Evolutionary conservation across 2,329 filamentous ascomycete species (phyloP), one percentile per base, ranked within the genome.

Genomic region (Pestalotiopsis sp.): DNA sequence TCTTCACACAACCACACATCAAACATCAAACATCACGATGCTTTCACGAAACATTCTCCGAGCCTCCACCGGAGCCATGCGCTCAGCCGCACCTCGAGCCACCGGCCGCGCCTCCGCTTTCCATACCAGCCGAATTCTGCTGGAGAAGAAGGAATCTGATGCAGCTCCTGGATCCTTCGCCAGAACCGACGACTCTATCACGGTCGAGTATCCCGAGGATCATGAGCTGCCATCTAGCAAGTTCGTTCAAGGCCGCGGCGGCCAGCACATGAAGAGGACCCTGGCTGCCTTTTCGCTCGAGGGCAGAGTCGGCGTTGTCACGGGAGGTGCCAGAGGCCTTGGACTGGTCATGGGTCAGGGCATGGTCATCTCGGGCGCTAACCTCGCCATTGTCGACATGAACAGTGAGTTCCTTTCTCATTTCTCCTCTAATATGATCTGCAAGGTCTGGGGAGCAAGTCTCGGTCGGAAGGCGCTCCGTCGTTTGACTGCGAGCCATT

Each of bases 261-360:
- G 93, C 20, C 87, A 91, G 76, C 92, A 96, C 75, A 92, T 93
- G 81, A 94, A 94, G 83, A 91, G 94, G 30, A 97, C 94, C 0
- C 87, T 98, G 35, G 90, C 92, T 40, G 89, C 89, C 57, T 98
- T 98, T 82, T 95, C 94, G 9, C 87, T 98, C 40, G 92, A 97
- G 77, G 92, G 90, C 69, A 91, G 91, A 76, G 92, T 94, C 9
- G 94, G 89, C 60, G 85, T 98, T 55, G 92, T 98, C 52, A 98
- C 95, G 1, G 95, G 95, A 65, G 95, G 94, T 76, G 95, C 95
- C 30, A 87, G 94, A 76, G 95, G 95, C 7, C 81, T 98, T 68
- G 95, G 95, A 52, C 84, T 98, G 69, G 94, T 97, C 73, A 98
- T 98, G 92, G 92, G 92, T 64, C 94, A 97, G 83, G 94, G 92